A percentile compares a stretch with the other conserved stretches of the same genome.
Conservation (phyloP, 805 yeast species). For the Cephaloascus fragrans region DNA sequence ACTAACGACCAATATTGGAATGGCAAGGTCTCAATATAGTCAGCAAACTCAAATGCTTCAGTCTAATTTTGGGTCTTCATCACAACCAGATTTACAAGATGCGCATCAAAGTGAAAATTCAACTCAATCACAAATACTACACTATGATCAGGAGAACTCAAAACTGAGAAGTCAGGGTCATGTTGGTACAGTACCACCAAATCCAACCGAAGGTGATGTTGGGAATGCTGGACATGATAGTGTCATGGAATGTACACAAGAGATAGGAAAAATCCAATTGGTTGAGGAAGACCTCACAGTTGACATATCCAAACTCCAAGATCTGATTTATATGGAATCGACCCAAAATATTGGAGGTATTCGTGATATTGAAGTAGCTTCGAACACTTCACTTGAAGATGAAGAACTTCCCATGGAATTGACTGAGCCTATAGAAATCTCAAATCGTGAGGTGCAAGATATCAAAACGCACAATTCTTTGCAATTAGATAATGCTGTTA, state of each 20-base stretch:
- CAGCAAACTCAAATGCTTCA: background rate
- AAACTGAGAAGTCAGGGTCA: background rate
- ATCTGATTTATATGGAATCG: slow-evolving; percentile 8
- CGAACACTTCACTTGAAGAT: slow-evolving; percentile 5
- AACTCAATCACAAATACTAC: background rate
- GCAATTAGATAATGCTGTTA: too few species aligned
- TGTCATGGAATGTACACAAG: slow-evolving; percentile 3
- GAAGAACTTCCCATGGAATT: slow-evolving; percentile 22
- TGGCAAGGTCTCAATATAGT: background rate
- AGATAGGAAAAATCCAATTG: slow-evolving; percentile 1
- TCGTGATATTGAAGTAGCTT: background rate
- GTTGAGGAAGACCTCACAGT: too few species aligned
- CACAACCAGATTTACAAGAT: slow-evolving; percentile 1
- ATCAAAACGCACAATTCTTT: too few species aligned
- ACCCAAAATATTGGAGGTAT: slow-evolving; percentile 6
- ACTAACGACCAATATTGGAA: slow-evolving; percentile 6
- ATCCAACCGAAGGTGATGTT: background rate
- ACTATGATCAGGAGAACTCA: background rate
- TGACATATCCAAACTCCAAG: too few species aligned
- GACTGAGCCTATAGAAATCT: slow-evolving; percentile 11
- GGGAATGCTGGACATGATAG: background rate
- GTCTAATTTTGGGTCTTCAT: background rate
- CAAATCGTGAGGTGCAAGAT: too few species aligned
- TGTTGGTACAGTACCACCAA: background rate
- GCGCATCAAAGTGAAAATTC: slow-evolving; percentile 2